Evolutionary conservation across 257 asterid species (phyloP), one percentile per base, ranked within the genome.

Genomic region (Nicotiana otophora): DNA sequence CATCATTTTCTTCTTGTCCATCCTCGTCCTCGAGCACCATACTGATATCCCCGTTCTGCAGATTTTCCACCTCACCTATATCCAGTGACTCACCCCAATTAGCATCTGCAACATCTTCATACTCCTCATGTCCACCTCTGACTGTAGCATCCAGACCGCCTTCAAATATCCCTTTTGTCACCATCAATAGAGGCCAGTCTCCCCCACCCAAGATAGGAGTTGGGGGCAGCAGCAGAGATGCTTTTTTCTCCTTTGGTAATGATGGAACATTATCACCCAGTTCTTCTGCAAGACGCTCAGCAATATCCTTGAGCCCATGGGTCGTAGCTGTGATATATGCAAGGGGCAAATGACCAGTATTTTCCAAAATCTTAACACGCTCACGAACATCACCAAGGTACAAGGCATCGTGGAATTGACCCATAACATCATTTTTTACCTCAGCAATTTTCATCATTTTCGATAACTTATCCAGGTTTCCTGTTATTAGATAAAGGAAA

Each of bases 361-460:
- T 89, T 86, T 95, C 96, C 76, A 95, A 88, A 82, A 96, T 91
- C 87, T 93, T 93, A 62, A 94, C 93, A 60, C 98, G 98, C 88
- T 96, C 98, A 54, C 88, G 84, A 51, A 92, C 90, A 70, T 94
- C 95, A 58, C 99, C 99, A 57, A 96, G 93, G 89, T 96, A 96
- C 84, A 96, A 74, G 4, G 98, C 98, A 74, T 94, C 87, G 7
- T 96, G 99, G 88, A 94, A 96, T 87, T 96, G 98, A 74, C 97
- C 98, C 99, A 94, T 96, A 23, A 96, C 93, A 10, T 96, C 98
- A 84, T 92, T 94, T 86, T n/a, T n/a, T n/a, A n/a, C n/a, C n/a
- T n/a, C n/a, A n/a, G n/a, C n/a, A n/a, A n/a, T n/a, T n/a, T n/a
- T n/a, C n/a, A n/a, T n/a, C n/a, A n/a, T n/a, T n/a, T n/a, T n/a